Percentiles rank a stretch among this genome's conserved stretches.
Conservation (phyloP, 176 grass and related monocot species). For the Aegilops umbellulata region DNA sequence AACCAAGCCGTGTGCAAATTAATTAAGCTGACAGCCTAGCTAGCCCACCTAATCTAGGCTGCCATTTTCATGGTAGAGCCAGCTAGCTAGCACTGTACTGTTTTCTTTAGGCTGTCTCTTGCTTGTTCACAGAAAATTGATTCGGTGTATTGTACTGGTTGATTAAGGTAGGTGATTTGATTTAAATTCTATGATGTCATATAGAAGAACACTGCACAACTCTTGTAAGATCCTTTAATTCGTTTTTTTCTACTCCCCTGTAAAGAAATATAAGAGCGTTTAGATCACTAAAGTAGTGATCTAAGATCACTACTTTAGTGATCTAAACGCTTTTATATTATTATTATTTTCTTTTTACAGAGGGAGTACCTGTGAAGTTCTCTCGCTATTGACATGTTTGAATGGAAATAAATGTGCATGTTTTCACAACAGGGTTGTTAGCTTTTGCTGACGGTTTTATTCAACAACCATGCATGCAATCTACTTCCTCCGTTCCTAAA, state of each 20-base stretch:
- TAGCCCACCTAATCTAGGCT: conserved; percentile 25
- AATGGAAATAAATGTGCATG: background rate
- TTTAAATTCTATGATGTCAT: background rate
- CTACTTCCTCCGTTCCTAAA: too few relatives aligned
- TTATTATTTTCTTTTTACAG: too few relatives aligned
- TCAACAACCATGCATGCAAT: background rate
- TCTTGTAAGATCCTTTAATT: background rate
- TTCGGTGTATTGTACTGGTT: background rate
- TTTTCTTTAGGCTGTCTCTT: background rate
- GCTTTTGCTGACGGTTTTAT: background rate
- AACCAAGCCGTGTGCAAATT: conserved; percentile 23
- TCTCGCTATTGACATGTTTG: background rate
- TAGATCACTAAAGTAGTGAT: too few relatives aligned
- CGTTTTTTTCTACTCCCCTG: conserved; percentile 20
- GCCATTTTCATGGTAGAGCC: background rate
- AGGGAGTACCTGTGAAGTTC: too few relatives aligned
- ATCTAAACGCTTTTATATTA: too few relatives aligned
- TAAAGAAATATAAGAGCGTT: too few relatives aligned
- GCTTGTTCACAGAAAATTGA: background rate
- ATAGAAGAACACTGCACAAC: background rate
- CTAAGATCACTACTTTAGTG: too few relatives aligned
- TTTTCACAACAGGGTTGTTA: background rate
- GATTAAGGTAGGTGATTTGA: background rate
- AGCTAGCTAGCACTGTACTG: background rate
- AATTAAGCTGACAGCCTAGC: background rate